phyloP scores from a whole-genome alignment of 768 basidiomycete genomes.

The Psilocybe azurescens region DNA sequence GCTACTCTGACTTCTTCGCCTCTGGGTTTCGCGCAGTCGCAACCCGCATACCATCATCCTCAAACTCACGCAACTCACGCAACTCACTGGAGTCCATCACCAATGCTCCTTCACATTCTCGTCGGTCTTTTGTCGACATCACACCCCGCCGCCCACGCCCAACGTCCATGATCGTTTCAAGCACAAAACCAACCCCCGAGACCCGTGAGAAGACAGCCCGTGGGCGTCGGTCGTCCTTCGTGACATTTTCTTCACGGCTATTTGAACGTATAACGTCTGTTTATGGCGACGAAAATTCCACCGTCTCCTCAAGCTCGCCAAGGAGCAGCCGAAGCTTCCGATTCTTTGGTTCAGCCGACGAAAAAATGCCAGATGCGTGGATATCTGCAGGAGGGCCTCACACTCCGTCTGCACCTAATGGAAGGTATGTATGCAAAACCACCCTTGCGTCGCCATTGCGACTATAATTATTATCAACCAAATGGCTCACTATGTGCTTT shows the following conservation, averaged over 20 bases:
- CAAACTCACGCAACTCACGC: slow-evolving; percentile 6
- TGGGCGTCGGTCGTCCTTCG: slow-evolving; percentile 38
- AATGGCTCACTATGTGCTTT: neutral
- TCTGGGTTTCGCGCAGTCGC: slow-evolving; percentile 50
- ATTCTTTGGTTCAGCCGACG: slow-evolving; percentile 15
- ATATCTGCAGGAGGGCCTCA: slow-evolving; percentile 37
- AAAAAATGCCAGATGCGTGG: slow-evolving; percentile 35
- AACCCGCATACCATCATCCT: slow-evolving; percentile 17
- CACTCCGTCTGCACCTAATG: slow-evolving; percentile 29
- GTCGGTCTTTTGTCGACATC: slow-evolving; percentile 16
- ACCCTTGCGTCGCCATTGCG: neutral
- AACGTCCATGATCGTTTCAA: slow-evolving; percentile 34
- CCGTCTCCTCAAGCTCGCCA: slow-evolving; percentile 20
- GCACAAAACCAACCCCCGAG: slow-evolving; percentile 15
- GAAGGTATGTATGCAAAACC: slow-evolving; percentile 22
- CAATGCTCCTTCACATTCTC: slow-evolving; percentile 7
- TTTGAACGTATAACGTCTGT: slow-evolving; percentile 35
- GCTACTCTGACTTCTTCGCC: slow-evolving; percentile 54
- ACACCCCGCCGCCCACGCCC: slow-evolving; percentile 30
- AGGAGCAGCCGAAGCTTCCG: slow-evolving; percentile 21
- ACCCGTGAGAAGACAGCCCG: slow-evolving; percentile 13
- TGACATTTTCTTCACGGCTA: slow-evolving; percentile 39
- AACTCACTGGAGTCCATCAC: slow-evolving; percentile 11
- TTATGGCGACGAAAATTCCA: slow-evolving; percentile 27
- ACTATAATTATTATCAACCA: neutral